phyloP scores from a whole-genome alignment of 1,284 basidiomycete species.

The Tausonia pullulans region DNA sequence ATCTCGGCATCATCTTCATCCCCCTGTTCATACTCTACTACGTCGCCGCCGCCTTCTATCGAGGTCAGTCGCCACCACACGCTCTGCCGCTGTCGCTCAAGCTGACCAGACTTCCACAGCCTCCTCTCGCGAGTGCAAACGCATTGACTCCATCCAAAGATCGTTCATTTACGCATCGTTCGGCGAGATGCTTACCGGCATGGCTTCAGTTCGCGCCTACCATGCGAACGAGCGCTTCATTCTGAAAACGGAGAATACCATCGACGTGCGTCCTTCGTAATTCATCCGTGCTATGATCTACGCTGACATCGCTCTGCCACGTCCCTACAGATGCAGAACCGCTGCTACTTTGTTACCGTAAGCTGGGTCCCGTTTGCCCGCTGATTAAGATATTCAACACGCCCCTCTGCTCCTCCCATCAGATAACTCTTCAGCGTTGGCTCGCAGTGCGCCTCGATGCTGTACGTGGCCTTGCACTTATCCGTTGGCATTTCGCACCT shows the following conservation, averaged over 20 bases:
- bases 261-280: not conserved
- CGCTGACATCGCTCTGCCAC: no score
- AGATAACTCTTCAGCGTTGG: conserved; percentile 14
- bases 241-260: not conserved
- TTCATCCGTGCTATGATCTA: no score
- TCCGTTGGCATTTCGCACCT: not conserved
- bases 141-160: conserved; percentile 26
- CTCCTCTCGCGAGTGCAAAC: conserved; percentile 28
- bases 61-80: not conserved
- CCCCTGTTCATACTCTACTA: conserved; percentile 22
- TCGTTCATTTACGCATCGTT: conserved; percentile 27
- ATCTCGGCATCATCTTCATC: conserved; percentile 23
- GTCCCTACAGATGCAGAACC: conserved; percentile 1
- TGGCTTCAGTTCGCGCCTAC: conserved; percentile 11
- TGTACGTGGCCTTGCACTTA: conserved; percentile 14
- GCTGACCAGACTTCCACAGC: not conserved
- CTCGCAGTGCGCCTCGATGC: conserved; percentile 18
- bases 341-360: conserved; percentile 1
- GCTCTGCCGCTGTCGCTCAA: no score
- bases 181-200: conserved; percentile 21
- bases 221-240: conserved; percentile 12
- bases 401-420: no score
- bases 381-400: no score
- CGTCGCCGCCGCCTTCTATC: conserved; percentile 23
- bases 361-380: no score